Percentiles rank a stretch among this genome's conserved stretches.
Conservation (phyloP, 192 early-diverging fungal species). For the Backusella liffmaniae region DNA sequence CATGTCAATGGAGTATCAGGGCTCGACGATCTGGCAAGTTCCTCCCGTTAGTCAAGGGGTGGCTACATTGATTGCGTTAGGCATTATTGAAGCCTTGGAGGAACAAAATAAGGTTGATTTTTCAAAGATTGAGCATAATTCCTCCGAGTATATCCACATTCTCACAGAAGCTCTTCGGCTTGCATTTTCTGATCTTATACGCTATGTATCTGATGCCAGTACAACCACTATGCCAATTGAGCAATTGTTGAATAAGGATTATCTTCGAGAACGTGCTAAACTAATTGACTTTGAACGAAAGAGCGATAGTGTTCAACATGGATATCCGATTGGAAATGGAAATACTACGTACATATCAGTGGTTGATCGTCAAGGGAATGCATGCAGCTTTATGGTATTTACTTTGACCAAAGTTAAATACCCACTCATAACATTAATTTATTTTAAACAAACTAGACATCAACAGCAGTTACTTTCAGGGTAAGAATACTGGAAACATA, state of each 20-base stretch:
- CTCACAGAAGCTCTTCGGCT: constrained; percentile 66
- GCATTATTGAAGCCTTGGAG: constrained; percentile 61
- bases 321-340: constrained; percentile 52
- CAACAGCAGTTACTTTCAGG: constrained; percentile 40
- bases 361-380: constrained; percentile 73
- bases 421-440: constrained; percentile 65
- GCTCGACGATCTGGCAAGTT: constrained; percentile 59
- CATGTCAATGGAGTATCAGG: constrained; percentile 60
- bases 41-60: constrained; percentile 76
- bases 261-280: constrained; percentile 53
- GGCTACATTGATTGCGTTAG: constrained; percentile 66
- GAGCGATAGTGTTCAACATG: constrained; percentile 45
- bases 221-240: constrained; percentile 44
- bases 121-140: constrained; percentile 46
- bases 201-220: constrained; percentile 63
- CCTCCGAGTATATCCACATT: constrained; percentile 62
- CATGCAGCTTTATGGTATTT: constrained; percentile 70
- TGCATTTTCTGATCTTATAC: constrained; percentile 70
- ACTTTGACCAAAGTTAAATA: neutral
- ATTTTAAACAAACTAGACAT: constrained; percentile 67
- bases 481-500: constrained; percentile 30
- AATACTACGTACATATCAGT: constrained; percentile 77
- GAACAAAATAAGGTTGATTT: constrained; percentile 36
- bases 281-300: constrained; percentile 50
- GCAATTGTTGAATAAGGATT: constrained; percentile 49